Percentiles rank a stretch among this genome's conserved stretches.
These are phyloP conservation scores for Echria macrotheca DNA, from an alignment of 495 filamentous ascomycete genomes.

Conservation along the genomic window DNA sequence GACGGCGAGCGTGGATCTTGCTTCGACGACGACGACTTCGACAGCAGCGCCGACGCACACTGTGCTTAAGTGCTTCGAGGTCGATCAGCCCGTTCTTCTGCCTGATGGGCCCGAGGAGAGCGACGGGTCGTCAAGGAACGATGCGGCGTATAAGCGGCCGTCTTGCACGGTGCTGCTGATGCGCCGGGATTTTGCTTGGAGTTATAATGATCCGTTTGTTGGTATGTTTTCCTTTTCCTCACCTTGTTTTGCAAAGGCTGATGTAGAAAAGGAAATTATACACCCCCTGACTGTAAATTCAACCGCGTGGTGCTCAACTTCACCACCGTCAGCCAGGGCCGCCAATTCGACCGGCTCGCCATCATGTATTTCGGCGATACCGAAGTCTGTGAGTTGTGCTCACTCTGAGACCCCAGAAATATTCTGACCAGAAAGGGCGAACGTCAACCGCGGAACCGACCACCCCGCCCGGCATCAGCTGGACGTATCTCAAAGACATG, in stretches of 20 bases:
- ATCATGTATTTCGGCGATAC: constrained; percentile 75
- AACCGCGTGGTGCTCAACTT: constrained; percentile 79
- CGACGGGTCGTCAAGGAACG: constrained; percentile 20
- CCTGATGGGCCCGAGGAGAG: constrained; percentile 37
- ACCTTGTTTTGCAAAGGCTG: constrained; percentile 1
- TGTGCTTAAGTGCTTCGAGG: constrained; percentile 59
- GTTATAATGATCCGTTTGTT: constrained; percentile 74
- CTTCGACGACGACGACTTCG: constrained; percentile 13
- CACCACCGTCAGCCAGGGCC: constrained; percentile 66
- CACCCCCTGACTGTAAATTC: constrained; percentile 65
- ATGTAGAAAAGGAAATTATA: constrained; percentile 50
- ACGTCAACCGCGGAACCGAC: constrained; percentile 86
- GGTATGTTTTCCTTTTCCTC: constrained; percentile 42
- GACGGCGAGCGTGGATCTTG: background rate
- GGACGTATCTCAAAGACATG: constrained; percentile 82
- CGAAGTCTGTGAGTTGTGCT: constrained; percentile 64
- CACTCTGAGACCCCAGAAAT: too few relatives aligned
- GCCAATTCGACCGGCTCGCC: constrained; percentile 76
- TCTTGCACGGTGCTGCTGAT: constrained; percentile 58
- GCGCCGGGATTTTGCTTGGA: constrained; percentile 66
- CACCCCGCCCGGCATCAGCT: constrained; percentile 55
- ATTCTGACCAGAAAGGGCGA: too few relatives aligned
- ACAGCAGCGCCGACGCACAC: constrained; percentile 18
- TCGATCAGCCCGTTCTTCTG: constrained; percentile 58
- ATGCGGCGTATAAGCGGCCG: constrained; percentile 16